A percentile compares a stretch with the other conserved stretches of the same genome.
Evolutionary conservation across 2,329 filamentous ascomycete species (phyloP).

Genomic region (Xylariales sp.): DNA sequence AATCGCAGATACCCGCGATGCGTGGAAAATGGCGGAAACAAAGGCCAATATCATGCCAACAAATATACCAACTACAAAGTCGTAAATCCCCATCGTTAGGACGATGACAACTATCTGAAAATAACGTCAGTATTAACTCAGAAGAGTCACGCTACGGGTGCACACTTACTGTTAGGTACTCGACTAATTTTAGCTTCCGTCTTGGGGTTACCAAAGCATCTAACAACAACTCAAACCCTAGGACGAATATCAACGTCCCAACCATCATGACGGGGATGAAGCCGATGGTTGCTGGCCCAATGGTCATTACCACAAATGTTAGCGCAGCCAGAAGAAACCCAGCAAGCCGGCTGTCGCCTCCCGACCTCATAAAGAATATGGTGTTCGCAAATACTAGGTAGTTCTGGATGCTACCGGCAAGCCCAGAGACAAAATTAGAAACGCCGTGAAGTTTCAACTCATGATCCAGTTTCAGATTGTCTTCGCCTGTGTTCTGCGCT

Average conservation of each 20-base stretch:
- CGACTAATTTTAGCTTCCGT: slow-evolving; percentile 85
- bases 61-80: slow-evolving; percentile 95
- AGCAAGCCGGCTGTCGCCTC: slow-evolving; percentile 86
- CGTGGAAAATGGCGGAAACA: slow-evolving; percentile 89
- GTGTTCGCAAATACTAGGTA: slow-evolving; percentile 98
- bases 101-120: slow-evolving; percentile 82
- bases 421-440: slow-evolving; percentile 91
- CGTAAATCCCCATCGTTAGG: slow-evolving; percentile 94
- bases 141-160: background rate
- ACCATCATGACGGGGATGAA: slow-evolving; percentile 98
- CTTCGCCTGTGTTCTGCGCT: slow-evolving; percentile 89
- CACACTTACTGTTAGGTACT: slow-evolving; percentile 81
- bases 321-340: slow-evolving; percentile 84
- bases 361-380: slow-evolving; percentile 94
- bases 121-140: slow-evolving; percentile 41
- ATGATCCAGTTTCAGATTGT: slow-evolving; percentile 89
- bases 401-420: slow-evolving; percentile 90
- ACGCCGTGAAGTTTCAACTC: slow-evolving; percentile 93
- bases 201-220: slow-evolving; percentile 91
- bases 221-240: slow-evolving; percentile 90
- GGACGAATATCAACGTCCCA: slow-evolving; percentile 91
- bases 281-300: slow-evolving; percentile 88
- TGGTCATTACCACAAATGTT: slow-evolving; percentile 84
- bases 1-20: slow-evolving; percentile 88
- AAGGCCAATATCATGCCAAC: slow-evolving; percentile 93